A percentile compares a stretch with the other conserved stretches of the same genome.
Evolutionary conservation across 441 rosid genomes (phyloP).

Genomic region (Pelargonium myrrhifolium): DNA sequence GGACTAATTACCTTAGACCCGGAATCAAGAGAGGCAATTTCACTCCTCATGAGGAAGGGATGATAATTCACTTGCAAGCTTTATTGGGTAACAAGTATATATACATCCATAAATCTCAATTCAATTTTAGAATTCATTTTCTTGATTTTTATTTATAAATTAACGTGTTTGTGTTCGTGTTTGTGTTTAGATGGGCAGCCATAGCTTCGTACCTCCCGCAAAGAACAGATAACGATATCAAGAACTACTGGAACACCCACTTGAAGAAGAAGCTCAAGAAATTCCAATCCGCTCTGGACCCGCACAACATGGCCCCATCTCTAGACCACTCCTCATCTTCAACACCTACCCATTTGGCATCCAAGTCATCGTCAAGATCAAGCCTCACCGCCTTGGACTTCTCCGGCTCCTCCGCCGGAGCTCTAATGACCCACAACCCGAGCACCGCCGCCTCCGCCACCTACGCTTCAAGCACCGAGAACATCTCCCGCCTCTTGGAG

Average conservation of each 20-base stretch:
- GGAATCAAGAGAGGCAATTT: constrained; percentile 2
- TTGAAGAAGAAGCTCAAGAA: not conserved
- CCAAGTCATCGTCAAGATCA: too few relatives aligned
- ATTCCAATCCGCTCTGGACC: too few relatives aligned
- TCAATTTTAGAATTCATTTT: too few relatives aligned
- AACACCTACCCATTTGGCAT: too few relatives aligned
- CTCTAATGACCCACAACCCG: too few relatives aligned
- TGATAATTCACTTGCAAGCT: not conserved
- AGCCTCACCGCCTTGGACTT: too few relatives aligned
- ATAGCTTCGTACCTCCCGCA: not conserved
- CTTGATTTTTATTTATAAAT: too few relatives aligned
- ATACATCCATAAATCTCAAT: too few relatives aligned
- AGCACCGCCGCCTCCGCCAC: too few relatives aligned
- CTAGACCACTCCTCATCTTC: too few relatives aligned
- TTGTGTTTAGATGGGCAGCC: not conserved
- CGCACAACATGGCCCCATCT: too few relatives aligned
- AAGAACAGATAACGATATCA: not conserved
- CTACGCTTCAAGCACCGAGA: not conserved
- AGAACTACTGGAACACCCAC: constrained; percentile 6
- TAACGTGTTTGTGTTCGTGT: not conserved
- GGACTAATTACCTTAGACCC: constrained; percentile 4
- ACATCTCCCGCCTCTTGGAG: not conserved
- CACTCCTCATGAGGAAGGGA: not conserved
- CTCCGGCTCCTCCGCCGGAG: too few relatives aligned
- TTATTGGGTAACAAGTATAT: not conserved